Base-by-base conservation (phyloP, 129 eudicot genomes). In the Centella asiatica region DNA sequence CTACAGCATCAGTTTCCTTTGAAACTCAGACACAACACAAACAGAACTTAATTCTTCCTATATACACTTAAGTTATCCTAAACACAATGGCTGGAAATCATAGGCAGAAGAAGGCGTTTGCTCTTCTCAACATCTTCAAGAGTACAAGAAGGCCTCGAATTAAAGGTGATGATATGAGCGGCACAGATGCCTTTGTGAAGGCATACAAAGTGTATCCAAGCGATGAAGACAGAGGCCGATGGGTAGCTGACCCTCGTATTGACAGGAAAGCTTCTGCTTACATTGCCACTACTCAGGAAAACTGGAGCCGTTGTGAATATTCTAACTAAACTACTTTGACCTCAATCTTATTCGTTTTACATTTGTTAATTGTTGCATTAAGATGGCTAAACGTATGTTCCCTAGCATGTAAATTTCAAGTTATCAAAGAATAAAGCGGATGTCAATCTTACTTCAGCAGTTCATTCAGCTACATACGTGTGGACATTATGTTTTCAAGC, bases 201-300 rank as follows among this genome's bases (percentile, higher is more conserved):
- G 74, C 75, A 11, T 78, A 68, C 76, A 78, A 70, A 42, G 87
- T 77, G 57, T 81, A 51, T 39, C 80, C 87, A 1, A 81, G 80
- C 29, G 86, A 81, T 24, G 79, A 81, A 56, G 83, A 81, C 59
- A 62, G 77, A 73, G 77, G 74, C 27, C 73, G 74, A 3, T 81
- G 77, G 80, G 83, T 81, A 32, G 83, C 79, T 25, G 77, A 81
- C 63, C 83, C 83, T 13, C 72, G 77, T 6, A 81, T 81, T n/a
- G 83, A 81, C 55, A 44, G 52, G 49, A 77, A 67, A 51, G 87
- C 83, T 48, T 55, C 83, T 28, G 69, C 54, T 24, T 81, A 64
- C 67, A 77, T 77, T 12, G 59, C 56, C 19, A 22, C 57, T 1
- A 32, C 51, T 27, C 54, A 47, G 7, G 24, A 5, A 9, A 37